Evolutionary conservation across 1,284 basidiomycete species (phyloP).

Genomic region (Athelia psychrophila): DNA sequence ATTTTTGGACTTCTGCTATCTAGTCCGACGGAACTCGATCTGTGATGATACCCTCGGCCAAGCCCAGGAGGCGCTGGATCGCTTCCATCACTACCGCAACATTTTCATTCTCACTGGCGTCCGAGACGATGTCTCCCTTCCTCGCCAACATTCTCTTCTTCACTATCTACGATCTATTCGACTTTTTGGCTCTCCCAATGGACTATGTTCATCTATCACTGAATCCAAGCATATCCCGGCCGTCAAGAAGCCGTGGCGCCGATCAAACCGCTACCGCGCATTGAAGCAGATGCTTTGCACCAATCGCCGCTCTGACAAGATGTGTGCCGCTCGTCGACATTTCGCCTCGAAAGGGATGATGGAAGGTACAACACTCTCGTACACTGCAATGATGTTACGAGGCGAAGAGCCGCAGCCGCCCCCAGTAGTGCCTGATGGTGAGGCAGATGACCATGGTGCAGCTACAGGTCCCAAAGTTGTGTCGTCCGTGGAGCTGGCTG

Average conservation of each 20-base stretch:
- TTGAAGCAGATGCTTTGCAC: constrained; percentile 2
- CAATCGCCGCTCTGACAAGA: not conserved
- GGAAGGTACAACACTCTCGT: not conserved
- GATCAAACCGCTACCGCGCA: not conserved
- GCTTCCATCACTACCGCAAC: constrained; percentile 13
- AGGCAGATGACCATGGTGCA: not conserved
- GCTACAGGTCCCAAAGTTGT: not conserved
- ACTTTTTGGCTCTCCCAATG: constrained; percentile 3
- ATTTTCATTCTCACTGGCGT: constrained; percentile 7
- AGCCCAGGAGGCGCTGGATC: constrained; percentile 6
- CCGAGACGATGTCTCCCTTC: constrained; percentile 1
- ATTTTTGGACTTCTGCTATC: constrained; percentile 11
- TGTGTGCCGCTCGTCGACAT: not conserved
- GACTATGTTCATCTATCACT: constrained; percentile 3
- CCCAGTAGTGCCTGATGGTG: not conserved
- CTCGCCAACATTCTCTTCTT: not conserved
- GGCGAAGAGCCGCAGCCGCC: constrained; percentile 1
- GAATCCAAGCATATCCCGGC: constrained; percentile 4
- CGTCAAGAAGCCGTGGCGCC: constrained; percentile 1
- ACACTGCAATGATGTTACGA: not conserved
- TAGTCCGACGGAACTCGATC: constrained; percentile 3
- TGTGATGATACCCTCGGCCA: constrained; percentile 4
- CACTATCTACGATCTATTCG: constrained; percentile 1
- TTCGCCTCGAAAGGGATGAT: constrained; percentile 1
- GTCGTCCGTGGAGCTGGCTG: not conserved